Percentiles rank a stretch among this genome's conserved stretches.
phyloP scores from a whole-genome alignment of 108 stramenopile genomes.

The Tribonema minus region DNA sequence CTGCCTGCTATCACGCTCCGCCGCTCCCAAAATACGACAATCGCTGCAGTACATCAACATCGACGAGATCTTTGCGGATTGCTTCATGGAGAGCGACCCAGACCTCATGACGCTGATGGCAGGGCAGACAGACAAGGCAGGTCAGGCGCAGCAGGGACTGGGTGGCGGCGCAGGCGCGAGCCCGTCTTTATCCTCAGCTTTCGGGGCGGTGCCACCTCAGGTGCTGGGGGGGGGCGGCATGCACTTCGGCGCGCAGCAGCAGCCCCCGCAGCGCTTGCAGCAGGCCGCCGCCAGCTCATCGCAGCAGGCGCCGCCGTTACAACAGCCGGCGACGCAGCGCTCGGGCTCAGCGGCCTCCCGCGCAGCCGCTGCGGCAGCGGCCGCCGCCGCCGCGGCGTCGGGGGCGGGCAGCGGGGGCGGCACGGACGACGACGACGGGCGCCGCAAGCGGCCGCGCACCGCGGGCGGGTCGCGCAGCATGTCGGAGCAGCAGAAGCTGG shows the following conservation, averaged over 20 bases:
- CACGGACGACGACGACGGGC: slow-evolving; percentile 1
- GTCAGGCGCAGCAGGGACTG: neutral
- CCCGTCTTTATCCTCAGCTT: neutral
- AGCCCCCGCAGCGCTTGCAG: neutral
- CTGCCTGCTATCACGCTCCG: too few species aligned
- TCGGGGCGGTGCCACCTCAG: neutral
- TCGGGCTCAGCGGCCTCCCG: neutral
- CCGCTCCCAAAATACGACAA: too few species aligned
- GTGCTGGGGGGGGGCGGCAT: neutral
- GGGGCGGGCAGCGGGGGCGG: neutral
- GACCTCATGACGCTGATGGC: slow-evolving; percentile 5
- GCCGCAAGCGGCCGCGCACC: slow-evolving; percentile 1
- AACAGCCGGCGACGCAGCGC: neutral
- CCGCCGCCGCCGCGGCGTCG: neutral
- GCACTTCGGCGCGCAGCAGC: slow-evolving; percentile 14
- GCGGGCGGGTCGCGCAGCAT: slow-evolving; percentile 36
- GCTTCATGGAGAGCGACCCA: slow-evolving; percentile 36
- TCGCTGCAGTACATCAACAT: slow-evolving; percentile 26
- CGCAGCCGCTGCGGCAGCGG: slow-evolving; percentile 25
- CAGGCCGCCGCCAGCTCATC: neutral
- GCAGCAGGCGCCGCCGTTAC: neutral
- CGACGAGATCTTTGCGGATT: slow-evolving; percentile 46
- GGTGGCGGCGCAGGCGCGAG: neutral
- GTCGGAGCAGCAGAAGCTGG: slow-evolving; percentile 56
- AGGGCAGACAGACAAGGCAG: neutral